phyloP scores from a whole-genome alignment of 2,329 filamentous ascomycete genomes.

The Grosmannia huntii region DNA sequence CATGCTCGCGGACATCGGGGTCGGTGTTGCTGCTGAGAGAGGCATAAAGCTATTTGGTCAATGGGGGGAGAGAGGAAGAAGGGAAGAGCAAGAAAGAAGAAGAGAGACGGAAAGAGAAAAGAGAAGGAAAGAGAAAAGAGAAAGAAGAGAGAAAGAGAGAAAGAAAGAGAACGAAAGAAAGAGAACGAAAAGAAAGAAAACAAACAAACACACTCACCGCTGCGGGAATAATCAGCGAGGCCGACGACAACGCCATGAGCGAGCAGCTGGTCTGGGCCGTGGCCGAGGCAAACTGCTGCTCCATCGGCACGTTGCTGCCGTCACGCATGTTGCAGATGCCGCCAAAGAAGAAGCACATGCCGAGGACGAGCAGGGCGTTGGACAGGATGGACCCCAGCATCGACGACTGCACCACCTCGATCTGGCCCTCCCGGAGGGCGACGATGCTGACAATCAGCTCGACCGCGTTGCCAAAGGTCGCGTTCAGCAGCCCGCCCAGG shows the following conservation, averaged over 20 bases:
- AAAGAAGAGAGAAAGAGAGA: not conserved
- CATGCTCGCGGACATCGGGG: slow-evolving; percentile 30
- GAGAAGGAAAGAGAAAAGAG: not conserved
- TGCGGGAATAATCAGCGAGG: slow-evolving; percentile 67
- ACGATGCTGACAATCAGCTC: slow-evolving; percentile 82
- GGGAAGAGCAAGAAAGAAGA: not conserved
- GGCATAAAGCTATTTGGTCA: slow-evolving; percentile 42
- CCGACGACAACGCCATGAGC: slow-evolving; percentile 62
- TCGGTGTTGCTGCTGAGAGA: slow-evolving; percentile 36
- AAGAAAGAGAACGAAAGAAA: not conserved
- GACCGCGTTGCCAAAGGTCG: slow-evolving; percentile 69
- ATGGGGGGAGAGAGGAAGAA: not conserved
- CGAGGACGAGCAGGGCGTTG: slow-evolving; percentile 77
- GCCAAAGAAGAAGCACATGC: slow-evolving; percentile 76
- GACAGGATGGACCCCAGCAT: slow-evolving; percentile 85
- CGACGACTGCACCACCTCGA: slow-evolving; percentile 82
- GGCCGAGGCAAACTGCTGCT: slow-evolving; percentile 63
- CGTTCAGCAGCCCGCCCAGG: slow-evolving; percentile 60
- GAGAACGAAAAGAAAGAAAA: not conserved
- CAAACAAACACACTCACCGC: slow-evolving; percentile 28
- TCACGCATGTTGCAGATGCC: slow-evolving; percentile 51
- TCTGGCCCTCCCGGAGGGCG: slow-evolving; percentile 71
- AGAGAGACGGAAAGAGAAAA: too few relatives aligned
- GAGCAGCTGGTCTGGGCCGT: slow-evolving; percentile 68
- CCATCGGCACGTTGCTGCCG: slow-evolving; percentile 41